Evolutionary conservation across 169 alveolate genomes (phyloP).

Genomic region (Prorocentrum cordatum): DNA sequence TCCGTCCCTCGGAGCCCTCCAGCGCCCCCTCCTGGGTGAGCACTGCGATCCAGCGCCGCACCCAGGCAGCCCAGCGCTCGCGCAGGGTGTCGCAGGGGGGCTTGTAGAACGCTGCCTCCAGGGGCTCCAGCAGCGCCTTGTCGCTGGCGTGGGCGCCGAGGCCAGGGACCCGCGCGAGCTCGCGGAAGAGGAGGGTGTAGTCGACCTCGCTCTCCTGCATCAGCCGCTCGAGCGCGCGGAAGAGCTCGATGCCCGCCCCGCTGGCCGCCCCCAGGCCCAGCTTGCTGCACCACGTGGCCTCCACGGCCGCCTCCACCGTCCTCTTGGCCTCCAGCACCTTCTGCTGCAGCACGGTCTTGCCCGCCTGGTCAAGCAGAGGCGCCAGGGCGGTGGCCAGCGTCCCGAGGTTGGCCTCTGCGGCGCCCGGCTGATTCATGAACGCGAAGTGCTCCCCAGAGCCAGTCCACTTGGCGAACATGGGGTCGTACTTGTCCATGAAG

Average conservation of each 20-base stretch:
- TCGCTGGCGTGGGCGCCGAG: background rate
- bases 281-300: too few species aligned
- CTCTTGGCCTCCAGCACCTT: too few species aligned
- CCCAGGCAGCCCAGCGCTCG: slow-evolving; percentile 12
- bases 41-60: background rate
- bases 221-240: background rate
- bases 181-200: slow-evolving; percentile 10
- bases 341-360: too few species aligned
- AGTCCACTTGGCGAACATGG: slow-evolving; percentile 33
- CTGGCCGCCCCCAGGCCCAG: too few species aligned
- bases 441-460: slow-evolving; percentile 42
- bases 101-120: background rate
- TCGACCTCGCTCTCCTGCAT: background rate
- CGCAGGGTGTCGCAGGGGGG: background rate
- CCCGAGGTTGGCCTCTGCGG: slow-evolving; percentile 24
- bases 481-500: background rate
- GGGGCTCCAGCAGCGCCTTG: background rate
- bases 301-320: too few species aligned
- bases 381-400: slow-evolving; percentile 1
- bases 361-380: too few species aligned
- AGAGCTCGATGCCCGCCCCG: too few species aligned
- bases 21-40: background rate
- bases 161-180: background rate
- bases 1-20: background rate
- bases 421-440: slow-evolving; percentile 23